phyloP scores from a whole-genome alignment of 129 eudicot species.

The Lactuca saligna region DNA sequence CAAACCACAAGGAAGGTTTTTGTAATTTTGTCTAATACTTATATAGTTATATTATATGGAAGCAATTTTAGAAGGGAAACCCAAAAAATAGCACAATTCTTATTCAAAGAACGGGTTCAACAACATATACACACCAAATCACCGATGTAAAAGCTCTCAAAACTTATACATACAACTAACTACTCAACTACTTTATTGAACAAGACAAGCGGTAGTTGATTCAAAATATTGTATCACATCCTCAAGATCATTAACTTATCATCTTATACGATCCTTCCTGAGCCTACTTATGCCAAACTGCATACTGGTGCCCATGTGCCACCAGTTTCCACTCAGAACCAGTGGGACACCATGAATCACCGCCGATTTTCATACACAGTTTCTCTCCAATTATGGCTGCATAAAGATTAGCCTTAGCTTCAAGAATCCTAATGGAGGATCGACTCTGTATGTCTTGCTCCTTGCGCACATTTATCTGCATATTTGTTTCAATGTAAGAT shows the following conservation, averaged over 20 bases:
- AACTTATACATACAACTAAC: not conserved
- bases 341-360: slow-evolving; percentile 86
- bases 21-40: too few relatives aligned
- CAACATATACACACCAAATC: not conserved
- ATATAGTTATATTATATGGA: too few relatives aligned
- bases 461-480: slow-evolving; percentile 70
- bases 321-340: slow-evolving; percentile 82
- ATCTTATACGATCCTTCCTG: slow-evolving; percentile 4
- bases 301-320: slow-evolving; percentile 77
- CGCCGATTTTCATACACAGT: slow-evolving; percentile 79
- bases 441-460: slow-evolving; percentile 64
- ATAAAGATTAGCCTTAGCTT: slow-evolving; percentile 75
- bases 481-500: slow-evolving; percentile 5
- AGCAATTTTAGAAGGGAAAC: too few relatives aligned
- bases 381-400: slow-evolving; percentile 83
- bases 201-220: slow-evolving; percentile 2
- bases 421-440: slow-evolving; percentile 67
- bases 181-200: slow-evolving; percentile 14
- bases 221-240: slow-evolving; percentile 3
- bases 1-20: too few relatives aligned
- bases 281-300: slow-evolving; percentile 76
- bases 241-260: slow-evolving; percentile 8
- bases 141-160: slow-evolving; percentile 15
- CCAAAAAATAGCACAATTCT: too few relatives aligned
- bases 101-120: too few relatives aligned